Evolutionary conservation across 2,329 filamentous ascomycete species (phyloP).

Genomic region (Aspergillus tanneri): DNA sequence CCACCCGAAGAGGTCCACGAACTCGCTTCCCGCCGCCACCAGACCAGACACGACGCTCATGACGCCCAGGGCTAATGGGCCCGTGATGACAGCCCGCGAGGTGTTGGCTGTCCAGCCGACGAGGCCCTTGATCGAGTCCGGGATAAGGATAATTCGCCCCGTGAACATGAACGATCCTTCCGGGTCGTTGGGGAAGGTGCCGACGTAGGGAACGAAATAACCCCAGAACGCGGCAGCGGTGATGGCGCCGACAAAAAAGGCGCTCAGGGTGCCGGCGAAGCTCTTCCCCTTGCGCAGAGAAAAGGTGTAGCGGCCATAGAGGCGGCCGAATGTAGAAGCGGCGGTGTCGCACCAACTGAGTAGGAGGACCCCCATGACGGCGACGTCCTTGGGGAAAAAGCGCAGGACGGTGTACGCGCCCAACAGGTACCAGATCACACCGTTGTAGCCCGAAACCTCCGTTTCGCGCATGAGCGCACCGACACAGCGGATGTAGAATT

Average conservation of each 20-base stretch:
- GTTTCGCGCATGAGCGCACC: conserved; percentile 96
- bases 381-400: conserved; percentile 91
- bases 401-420: conserved; percentile 83
- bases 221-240: conserved; percentile 89
- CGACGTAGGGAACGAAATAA: conserved; percentile 69
- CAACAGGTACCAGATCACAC: conserved; percentile 93
- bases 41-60: conserved; percentile 88
- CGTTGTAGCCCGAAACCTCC: conserved; percentile 91
- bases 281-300: conserved; percentile 85
- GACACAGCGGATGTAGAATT: conserved; percentile 77
- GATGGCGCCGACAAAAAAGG: conserved; percentile 76
- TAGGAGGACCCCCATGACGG: conserved; percentile 81
- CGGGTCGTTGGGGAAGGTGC: conserved; percentile 67
- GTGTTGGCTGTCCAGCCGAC: conserved; percentile 62
- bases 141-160: conserved; percentile 68
- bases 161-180: conserved; percentile 75
- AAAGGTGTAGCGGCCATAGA: conserved; percentile 87
- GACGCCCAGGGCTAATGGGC: conserved; percentile 70
- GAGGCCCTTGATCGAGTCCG: conserved; percentile 55
- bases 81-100: conserved; percentile 59
- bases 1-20: conserved; percentile 87
- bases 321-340: conserved; percentile 86
- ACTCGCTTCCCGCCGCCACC: conserved; percentile 83
- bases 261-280: conserved; percentile 81
- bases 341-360: conserved; percentile 98